Percentiles rank a stretch among this genome's conserved stretches.
Conservation (phyloP, 331 rosid genomes). For the Saraca asoca region DNA sequence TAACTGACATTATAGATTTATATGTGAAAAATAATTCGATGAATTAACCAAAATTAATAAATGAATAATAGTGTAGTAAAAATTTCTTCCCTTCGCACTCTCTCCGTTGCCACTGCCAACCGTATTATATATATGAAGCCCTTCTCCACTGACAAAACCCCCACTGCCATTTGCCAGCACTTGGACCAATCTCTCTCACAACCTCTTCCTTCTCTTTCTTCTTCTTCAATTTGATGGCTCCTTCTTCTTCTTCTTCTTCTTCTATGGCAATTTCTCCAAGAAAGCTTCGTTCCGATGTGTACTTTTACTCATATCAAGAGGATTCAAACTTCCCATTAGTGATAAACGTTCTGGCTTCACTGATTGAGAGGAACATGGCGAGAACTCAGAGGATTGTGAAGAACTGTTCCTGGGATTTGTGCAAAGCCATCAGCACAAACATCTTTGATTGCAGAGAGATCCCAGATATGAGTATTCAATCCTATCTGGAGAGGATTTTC, state of each 20-base stretch:
- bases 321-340: slow-evolving; percentile 69
- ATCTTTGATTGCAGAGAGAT: slow-evolving; percentile 67
- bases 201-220: slow-evolving; percentile 1
- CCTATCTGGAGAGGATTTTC: slow-evolving; percentile 77
- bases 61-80: too few species aligned
- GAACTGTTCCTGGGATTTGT: slow-evolving; percentile 44
- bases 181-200: slow-evolving; percentile 31
- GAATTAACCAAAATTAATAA: too few species aligned
- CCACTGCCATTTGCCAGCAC: slow-evolving; percentile 23
- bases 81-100: neutral
- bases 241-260: slow-evolving; percentile 31
- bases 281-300: slow-evolving; percentile 76
- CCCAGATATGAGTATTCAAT: slow-evolving; percentile 76
- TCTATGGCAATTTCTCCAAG: slow-evolving; percentile 64
- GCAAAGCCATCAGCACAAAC: slow-evolving; percentile 44
- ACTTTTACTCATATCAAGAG: slow-evolving; percentile 62
- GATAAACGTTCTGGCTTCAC: slow-evolving; percentile 69
- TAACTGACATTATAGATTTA: too few species aligned
- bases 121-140: slow-evolving; percentile 42
- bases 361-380: slow-evolving; percentile 79
- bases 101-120: slow-evolving; percentile 15
- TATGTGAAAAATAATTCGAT: too few species aligned
- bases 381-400: slow-evolving; percentile 67
- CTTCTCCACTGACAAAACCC: slow-evolving; percentile 21
- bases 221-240: neutral